phyloP scores from a whole-genome alignment of 805 yeast species.

The Starmerella bombicola region DNA sequence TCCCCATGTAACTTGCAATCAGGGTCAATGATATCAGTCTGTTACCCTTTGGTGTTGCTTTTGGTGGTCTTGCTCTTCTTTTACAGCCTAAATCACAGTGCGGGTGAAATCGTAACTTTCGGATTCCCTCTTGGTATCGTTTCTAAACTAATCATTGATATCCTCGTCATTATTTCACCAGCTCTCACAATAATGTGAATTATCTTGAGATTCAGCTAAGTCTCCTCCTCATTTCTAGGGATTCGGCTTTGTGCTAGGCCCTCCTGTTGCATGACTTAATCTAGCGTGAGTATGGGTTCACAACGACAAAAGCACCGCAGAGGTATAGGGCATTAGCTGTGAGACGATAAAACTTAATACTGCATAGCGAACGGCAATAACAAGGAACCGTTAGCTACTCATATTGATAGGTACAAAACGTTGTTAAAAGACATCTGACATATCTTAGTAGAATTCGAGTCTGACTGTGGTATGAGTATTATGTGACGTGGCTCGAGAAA shows the following conservation, averaged over 20 bases:
- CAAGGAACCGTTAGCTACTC: too few species aligned
- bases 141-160: conserved; percentile 27
- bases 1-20: conserved; percentile 39
- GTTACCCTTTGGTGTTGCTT: conserved; percentile 25
- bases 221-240: conserved; percentile 42
- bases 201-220: conserved; percentile 41
- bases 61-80: conserved; percentile 28
- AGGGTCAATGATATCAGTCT: conserved; percentile 37
- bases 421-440: too few species aligned
- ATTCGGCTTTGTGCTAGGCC: conserved; percentile 34
- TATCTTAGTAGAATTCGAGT: too few species aligned
- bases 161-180: conserved; percentile 28
- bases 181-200: conserved; percentile 23
- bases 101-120: conserved; percentile 26
- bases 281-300: conserved; percentile 18
- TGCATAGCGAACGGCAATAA: too few species aligned
- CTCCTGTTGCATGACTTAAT: conserved; percentile 27
- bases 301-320: too few species aligned
- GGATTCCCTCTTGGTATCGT: conserved; percentile 27
- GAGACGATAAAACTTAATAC: too few species aligned
- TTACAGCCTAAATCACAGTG: conserved; percentile 29
- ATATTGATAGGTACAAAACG: too few species aligned
- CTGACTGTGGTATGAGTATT: too few species aligned
- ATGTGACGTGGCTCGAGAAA: too few species aligned
- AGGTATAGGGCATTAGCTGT: too few species aligned